Evolutionary conservation across 2,329 filamentous ascomycete genomes (phyloP).

Genomic region (Trichoderma sp.): DNA sequence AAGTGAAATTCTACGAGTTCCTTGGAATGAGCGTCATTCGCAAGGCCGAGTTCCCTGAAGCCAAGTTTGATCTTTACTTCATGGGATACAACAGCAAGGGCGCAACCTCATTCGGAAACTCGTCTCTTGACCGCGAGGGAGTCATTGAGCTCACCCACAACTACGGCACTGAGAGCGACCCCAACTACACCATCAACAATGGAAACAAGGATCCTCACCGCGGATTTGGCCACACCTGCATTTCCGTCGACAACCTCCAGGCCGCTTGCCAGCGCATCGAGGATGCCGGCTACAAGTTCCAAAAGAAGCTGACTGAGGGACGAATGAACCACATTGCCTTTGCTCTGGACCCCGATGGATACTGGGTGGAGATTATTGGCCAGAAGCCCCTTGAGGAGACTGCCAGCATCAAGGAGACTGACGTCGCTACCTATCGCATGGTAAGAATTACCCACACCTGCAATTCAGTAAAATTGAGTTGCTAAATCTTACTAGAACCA

Average conservation of each 20-base stretch:
- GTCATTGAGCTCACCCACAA: conserved; percentile 82
- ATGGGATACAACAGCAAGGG: conserved; percentile 79
- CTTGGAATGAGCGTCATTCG: conserved; percentile 83
- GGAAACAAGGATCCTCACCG: conserved; percentile 87
- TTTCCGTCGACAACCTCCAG: conserved; percentile 80
- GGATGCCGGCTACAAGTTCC: conserved; percentile 86
- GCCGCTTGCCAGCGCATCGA: conserved; percentile 86
- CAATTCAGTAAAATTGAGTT: neutral
- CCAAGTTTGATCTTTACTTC: conserved; percentile 95
- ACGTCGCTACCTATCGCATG: conserved; percentile 72
- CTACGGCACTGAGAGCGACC: conserved; percentile 86
- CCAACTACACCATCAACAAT: conserved; percentile 75
- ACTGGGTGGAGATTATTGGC: conserved; percentile 81
- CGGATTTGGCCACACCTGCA: conserved; percentile 82
- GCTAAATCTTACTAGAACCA: conserved; percentile 58
- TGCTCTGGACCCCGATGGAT: conserved; percentile 80
- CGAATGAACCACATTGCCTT: conserved; percentile 88
- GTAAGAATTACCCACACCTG: conserved; percentile 31
- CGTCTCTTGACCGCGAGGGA: conserved; percentile 78
- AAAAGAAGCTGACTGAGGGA: conserved; percentile 91
- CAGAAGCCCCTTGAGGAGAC: conserved; percentile 70
- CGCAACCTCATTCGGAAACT: conserved; percentile 69
- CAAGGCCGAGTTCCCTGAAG: conserved; percentile 77
- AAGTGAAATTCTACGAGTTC: conserved; percentile 90
- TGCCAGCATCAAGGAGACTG: conserved; percentile 68